Conservation (phyloP, 805 yeast species). For the Candida glaebosa region DNA sequence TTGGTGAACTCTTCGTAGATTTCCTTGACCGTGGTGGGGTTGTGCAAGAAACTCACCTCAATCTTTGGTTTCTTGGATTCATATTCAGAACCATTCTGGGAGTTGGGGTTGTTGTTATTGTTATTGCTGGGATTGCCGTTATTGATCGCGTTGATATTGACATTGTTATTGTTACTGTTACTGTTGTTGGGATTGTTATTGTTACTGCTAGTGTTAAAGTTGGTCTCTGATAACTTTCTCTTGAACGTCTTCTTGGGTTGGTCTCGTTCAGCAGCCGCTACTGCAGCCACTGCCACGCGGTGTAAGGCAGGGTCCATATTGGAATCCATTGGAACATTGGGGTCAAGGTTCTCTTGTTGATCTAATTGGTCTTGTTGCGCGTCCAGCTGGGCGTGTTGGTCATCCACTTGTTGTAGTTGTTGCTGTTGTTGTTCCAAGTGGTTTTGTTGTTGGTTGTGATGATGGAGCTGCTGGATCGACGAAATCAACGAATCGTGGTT, state of each 20-base stretch:
- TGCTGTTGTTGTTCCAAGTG: conserved; percentile 7
- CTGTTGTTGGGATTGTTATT: not conserved
- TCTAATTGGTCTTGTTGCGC: conserved; percentile 19
- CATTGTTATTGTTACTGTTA: not conserved
- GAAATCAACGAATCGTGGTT: conserved; percentile 23
- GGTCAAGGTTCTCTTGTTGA: conserved; percentile 4
- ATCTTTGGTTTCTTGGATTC: conserved; percentile 34
- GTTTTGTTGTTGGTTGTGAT: conserved; percentile 10
- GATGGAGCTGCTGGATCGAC: conserved; percentile 28
- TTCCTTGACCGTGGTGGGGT: conserved; percentile 43
- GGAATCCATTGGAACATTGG: conserved; percentile 20
- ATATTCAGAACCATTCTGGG: conserved; percentile 1
- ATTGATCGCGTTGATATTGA: not conserved
- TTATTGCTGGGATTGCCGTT: not conserved
- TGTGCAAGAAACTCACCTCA: conserved; percentile 37
- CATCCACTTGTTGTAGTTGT: conserved; percentile 14
- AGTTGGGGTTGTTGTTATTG: conserved; percentile 1
- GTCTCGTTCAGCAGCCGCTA: conserved; percentile 17
- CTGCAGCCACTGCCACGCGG: conserved; percentile 38
- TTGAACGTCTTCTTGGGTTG: conserved; percentile 6
- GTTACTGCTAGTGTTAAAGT: not conserved
- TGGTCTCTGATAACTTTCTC: not conserved
- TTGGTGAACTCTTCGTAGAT: conserved; percentile 43
- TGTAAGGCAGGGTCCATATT: conserved; percentile 42
- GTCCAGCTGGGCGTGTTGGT: conserved; percentile 19